A percentile compares a stretch with the other conserved stretches of the same genome.
Evolutionary conservation across 805 yeast species (phyloP).

Genomic region (Lipomyces kockii): DNA sequence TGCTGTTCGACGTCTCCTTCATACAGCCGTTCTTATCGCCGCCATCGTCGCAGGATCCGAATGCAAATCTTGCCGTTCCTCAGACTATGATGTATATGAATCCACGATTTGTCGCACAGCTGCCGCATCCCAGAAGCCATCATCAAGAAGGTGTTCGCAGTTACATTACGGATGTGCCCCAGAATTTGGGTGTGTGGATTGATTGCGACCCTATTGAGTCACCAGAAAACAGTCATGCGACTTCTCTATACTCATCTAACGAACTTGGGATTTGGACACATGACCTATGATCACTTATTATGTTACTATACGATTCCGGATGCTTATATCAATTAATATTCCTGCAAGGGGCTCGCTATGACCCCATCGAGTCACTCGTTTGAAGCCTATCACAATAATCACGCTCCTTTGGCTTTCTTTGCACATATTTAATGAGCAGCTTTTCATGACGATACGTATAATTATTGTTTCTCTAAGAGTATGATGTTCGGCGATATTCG

Average conservation of each 20-base stretch:
- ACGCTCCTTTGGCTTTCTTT: background rate
- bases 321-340: background rate
- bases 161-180: slow-evolving; percentile 5
- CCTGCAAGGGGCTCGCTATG: background rate
- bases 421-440: background rate
- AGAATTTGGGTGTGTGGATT: slow-evolving; percentile 19
- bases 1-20: background rate
- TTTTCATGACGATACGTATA: background rate
- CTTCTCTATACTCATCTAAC: background rate
- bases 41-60: background rate
- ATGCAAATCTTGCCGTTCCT: background rate
- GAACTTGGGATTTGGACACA: background rate
- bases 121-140: background rate
- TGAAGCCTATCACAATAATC: background rate
- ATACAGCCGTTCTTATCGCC: slow-evolving; percentile 1
- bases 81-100: background rate
- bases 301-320: background rate
- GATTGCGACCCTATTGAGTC: slow-evolving; percentile 18
- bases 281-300: background rate
- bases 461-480: background rate
- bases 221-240: background rate
- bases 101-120: background rate
- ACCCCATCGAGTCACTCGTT: background rate
- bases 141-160: slow-evolving; percentile 1
- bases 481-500: background rate